Base-by-base conservation (phyloP, 1,284 basidiomycete species). In the Ceratobasidium sp. region DNA sequence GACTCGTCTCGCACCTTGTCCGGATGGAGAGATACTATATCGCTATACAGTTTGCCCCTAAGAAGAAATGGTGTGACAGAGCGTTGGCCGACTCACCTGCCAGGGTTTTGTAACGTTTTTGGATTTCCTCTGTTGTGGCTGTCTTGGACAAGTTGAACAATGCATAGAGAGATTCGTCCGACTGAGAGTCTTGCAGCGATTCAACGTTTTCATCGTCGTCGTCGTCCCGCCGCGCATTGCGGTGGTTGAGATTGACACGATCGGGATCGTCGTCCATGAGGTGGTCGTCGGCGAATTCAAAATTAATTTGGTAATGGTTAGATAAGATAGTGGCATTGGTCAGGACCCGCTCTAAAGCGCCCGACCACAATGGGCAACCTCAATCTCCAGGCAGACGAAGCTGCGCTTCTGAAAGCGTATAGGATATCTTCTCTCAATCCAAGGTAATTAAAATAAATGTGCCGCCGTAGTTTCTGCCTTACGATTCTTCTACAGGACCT, bases 1-100 rank as follows among this genome's bases (percentile, higher is more conserved):
- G 80, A 78, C 64, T 87, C 84, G 76, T 88, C 86, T n/a, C 82
- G 84, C 75, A 94, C 92, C 78, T 91, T 93, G 84, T 95, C 93
- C 2, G 93, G 93, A 76, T 94, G 92, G 72, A 93, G 91, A n/a
- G 89, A 80, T n/a, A 93, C 79, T 78, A 62, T 30, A 41, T 39
- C 14, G 36, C 46, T 65, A 43, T 57, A 60, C n/a, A 36, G 45
- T 48, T 61, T 46, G 50, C 12, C 36, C 28, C 52, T 70, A 41
- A 45, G 57, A 28, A 34, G 43, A 45, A 45, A 46, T 18, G 45
- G 45, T 43, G 36, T 16, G 64, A 43, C 52, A 41, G n/a, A 23
- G 23, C 36, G 2, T 59, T 16, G 52, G 26, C 45, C 34, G 5
- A 59, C 73, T 72, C 45, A 77, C 76, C 83, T 0, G 92, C 93